Evolutionary conservation across 208 protist species (phyloP).

Genomic region (Kentomonas sorsogonicus): DNA sequence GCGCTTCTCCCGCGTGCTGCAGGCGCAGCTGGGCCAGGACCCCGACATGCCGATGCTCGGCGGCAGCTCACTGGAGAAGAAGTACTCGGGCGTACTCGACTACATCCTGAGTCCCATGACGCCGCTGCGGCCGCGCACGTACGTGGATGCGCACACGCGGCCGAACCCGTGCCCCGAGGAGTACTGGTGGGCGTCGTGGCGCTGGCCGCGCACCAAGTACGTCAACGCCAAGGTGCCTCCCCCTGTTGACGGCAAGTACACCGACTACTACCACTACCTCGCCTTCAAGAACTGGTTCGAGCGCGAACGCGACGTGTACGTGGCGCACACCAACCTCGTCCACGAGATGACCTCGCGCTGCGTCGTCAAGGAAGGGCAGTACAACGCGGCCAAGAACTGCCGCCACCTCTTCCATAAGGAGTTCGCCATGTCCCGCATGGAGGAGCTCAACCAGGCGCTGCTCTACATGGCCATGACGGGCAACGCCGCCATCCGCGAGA

Average conservation of each 20-base stretch:
- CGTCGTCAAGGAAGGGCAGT: slow-evolving; percentile 74
- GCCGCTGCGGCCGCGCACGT: slow-evolving; percentile 55
- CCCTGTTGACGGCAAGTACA: slow-evolving; percentile 73
- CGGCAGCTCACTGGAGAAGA: slow-evolving; percentile 27
- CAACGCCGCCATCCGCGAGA: slow-evolving; percentile 80
- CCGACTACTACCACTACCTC: slow-evolving; percentile 83
- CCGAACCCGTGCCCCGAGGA: slow-evolving; percentile 81
- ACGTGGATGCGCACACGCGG: slow-evolving; percentile 64
- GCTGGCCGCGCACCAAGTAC: slow-evolving; percentile 73
- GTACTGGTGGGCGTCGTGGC: slow-evolving; percentile 77
- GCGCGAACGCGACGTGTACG: slow-evolving; percentile 75
- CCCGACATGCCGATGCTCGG: too few species aligned
- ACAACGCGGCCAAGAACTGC: slow-evolving; percentile 88
- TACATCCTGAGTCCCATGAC: slow-evolving; percentile 50
- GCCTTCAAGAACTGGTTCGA: slow-evolving; percentile 80
- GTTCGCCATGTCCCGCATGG: slow-evolving; percentile 80
- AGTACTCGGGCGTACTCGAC: slow-evolving; percentile 49
- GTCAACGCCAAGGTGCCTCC: slow-evolving; percentile 83
- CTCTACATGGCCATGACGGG: slow-evolving; percentile 86
- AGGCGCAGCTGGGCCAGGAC: slow-evolving; percentile 44
- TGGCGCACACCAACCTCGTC: slow-evolving; percentile 68
- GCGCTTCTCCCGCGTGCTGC: slow-evolving; percentile 40
- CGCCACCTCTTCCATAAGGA: slow-evolving; percentile 72
- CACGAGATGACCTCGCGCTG: slow-evolving; percentile 73
- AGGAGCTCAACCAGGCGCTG: slow-evolving; percentile 77